Percentiles rank a stretch among this genome's conserved stretches.
These are phyloP conservation scores for Epichloe baconii DNA, from an alignment of 2,329 filamentous ascomycete genomes.

Conservation along the genomic window DNA sequence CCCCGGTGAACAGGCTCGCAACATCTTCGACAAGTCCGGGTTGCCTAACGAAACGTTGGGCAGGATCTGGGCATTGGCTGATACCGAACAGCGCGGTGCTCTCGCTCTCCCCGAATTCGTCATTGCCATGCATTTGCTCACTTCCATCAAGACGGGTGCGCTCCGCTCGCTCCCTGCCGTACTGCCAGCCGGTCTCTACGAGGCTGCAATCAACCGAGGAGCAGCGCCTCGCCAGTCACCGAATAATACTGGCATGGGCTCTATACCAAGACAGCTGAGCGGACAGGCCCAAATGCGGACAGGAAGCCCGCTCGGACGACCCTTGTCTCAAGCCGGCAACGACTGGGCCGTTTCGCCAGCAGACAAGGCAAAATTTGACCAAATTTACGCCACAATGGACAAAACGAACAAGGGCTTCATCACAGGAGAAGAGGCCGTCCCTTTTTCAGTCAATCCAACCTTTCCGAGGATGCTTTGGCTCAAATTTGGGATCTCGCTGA, in stretches of 20 bases:
- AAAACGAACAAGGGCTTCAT: constrained; percentile 70
- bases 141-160: constrained; percentile 74
- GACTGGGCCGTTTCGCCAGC: constrained; percentile 75
- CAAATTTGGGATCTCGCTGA: constrained; percentile 97
- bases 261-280: constrained; percentile 74
- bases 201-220: constrained; percentile 66
- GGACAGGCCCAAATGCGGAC: constrained; percentile 53
- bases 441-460: constrained; percentile 86
- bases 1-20: constrained; percentile 74
- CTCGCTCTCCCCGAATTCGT: constrained; percentile 86
- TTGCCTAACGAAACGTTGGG: constrained; percentile 82
- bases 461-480: constrained; percentile 78
- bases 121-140: constrained; percentile 94
- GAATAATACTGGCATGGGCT: constrained; percentile 40
- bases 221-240: constrained; percentile 35
- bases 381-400: constrained; percentile 74
- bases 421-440: constrained; percentile 85
- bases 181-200: constrained; percentile 75
- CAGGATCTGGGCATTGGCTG: constrained; percentile 91
- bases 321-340: constrained; percentile 27
- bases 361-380: constrained; percentile 81
- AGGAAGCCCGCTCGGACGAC: constrained; percentile 42
- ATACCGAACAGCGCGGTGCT: constrained; percentile 82
- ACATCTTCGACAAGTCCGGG: constrained; percentile 88
- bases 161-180: constrained; percentile 68